Base-by-base conservation (phyloP, 2,329 filamentous ascomycete genomes). In the Cladosporium sp. region DNA sequence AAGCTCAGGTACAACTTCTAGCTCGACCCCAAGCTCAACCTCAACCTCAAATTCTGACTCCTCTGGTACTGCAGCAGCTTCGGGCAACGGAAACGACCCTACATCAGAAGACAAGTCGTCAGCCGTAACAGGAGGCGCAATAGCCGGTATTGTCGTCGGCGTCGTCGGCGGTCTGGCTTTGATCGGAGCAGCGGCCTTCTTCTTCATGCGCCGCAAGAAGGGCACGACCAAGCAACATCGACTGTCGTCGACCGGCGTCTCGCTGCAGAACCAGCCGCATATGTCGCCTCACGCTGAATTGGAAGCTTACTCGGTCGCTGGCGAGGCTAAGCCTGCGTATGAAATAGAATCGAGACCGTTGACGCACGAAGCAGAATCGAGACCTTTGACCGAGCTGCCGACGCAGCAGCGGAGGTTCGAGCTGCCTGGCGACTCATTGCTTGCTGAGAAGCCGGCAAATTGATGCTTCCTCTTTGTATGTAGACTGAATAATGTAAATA, bases 111-210 rank as follows among this genome's bases (percentile, higher is more conserved):
- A 55, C 16, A 21, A 31, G 16, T 8, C 5, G 31, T 33, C 52
- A n/a, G 14, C 50, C 29, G 2, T 78, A 49, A 69, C 33, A 23
- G 71, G 16, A 11, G 78, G 76, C 26, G 74, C 75, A 10, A 71
- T 74, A 40, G 77, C 73, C 23, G 78, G 77, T 6, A 76, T 77
- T 35, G 77, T 75, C 6, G 72, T 75, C 3, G 77, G 76, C 33
- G 73, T 73, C 12, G 70, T 77, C 8, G 76, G 62, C 10, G 68
- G 55, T 18, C 53, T 70, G 14, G 63, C 68, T 10, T 35, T 67
- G 18, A 65, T 70, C 31, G 62, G 33, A 12, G 63, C 52, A 1
- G 35, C 65, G 4, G 21, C 62, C 4, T 67, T 64, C 64, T 67
- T 68, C 60, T 55, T 71, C 37, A 28, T 64, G 12, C 56, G 67